Percentiles rank a stretch among this genome's conserved stretches.
These are phyloP conservation scores for Nakazawaea ernobii DNA, from an alignment of 805 yeast species.

Conservation along the genomic window DNA sequence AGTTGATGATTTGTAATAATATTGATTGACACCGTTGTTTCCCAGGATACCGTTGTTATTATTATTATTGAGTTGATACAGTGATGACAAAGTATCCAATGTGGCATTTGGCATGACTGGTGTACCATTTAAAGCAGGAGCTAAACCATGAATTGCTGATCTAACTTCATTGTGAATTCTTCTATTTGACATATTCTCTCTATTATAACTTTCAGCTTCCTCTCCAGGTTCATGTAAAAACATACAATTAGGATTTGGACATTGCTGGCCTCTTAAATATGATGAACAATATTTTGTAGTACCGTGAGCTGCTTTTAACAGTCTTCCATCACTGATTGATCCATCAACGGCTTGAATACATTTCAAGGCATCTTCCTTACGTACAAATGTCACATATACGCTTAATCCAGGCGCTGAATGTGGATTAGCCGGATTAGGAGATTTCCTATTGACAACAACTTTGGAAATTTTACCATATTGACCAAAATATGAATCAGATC, in stretches of 20 bases:
- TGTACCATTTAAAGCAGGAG: conserved; percentile 21
- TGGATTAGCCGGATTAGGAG: conserved; percentile 38
- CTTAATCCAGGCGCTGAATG: conserved; percentile 76
- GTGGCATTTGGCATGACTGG: conserved; percentile 13
- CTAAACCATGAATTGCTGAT: conserved; percentile 29
- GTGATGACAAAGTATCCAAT: conserved; percentile 10
- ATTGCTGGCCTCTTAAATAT: conserved; percentile 87
- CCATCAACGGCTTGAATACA: conserved; percentile 94
- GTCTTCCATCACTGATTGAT: conserved; percentile 84
- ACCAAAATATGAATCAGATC: conserved; percentile 94
- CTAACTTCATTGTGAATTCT: conserved; percentile 29
- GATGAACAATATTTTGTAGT: conserved; percentile 98
- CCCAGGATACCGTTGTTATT: neutral
- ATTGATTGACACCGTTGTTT: neutral
- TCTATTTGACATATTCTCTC: conserved; percentile 80
- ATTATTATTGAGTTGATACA: neutral
- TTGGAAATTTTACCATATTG: conserved; percentile 95
- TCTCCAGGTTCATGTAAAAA: conserved; percentile 99
- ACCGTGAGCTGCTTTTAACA: conserved; percentile 93
- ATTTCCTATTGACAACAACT: conserved; percentile 82
- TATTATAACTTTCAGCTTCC: conserved; percentile 94
- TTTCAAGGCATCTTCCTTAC: conserved; percentile 90
- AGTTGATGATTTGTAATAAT: neutral
- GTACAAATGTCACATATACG: conserved; percentile 89
- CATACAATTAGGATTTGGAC: conserved; percentile 99